phyloP scores from a whole-genome alignment of 192 early-diverging fungal genomes.

The Helicostylum pulchrum region DNA sequence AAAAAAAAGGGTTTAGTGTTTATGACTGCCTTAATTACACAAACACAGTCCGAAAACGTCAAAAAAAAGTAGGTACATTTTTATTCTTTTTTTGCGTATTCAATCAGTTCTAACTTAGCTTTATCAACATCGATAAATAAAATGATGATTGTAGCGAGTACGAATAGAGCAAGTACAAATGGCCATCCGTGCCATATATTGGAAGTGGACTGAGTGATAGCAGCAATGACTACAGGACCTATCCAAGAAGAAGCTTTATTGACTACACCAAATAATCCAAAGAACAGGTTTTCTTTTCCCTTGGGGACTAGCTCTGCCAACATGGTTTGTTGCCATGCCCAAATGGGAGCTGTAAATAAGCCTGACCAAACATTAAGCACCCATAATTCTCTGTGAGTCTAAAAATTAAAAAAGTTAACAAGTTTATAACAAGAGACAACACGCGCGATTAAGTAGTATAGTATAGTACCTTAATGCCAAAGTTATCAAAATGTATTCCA shows the following conservation, averaged over 20 bases:
- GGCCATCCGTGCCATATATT: conserved; percentile 27
- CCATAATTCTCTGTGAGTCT: conserved; percentile 55
- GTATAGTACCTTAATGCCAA: conserved; percentile 48
- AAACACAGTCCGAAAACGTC: no score
- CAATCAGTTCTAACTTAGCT: conserved; percentile 19
- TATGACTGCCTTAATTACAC: no score
- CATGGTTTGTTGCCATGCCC: conserved; percentile 43
- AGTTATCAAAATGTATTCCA: conserved; percentile 38
- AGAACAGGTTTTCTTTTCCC: conserved; percentile 43
- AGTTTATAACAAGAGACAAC: neutral
- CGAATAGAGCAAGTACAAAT: conserved; percentile 11
- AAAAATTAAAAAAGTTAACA: neutral
- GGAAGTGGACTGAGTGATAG: conserved; percentile 28
- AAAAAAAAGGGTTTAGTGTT: no score
- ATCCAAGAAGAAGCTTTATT: conserved; percentile 39
- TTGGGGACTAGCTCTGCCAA: conserved; percentile 38
- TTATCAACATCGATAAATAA: conserved; percentile 21
- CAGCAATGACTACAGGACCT: conserved; percentile 37
- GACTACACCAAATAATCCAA: conserved; percentile 43
- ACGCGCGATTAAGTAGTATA: no score
- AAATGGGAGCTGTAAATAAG: conserved; percentile 57
- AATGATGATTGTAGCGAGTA: conserved; percentile 13
- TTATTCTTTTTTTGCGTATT: neutral
- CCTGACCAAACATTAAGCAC: conserved; percentile 56
- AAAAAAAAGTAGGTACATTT: no score